Base-by-base conservation (phyloP, 106 monocot genomes). In the Allium cepa region DNA sequence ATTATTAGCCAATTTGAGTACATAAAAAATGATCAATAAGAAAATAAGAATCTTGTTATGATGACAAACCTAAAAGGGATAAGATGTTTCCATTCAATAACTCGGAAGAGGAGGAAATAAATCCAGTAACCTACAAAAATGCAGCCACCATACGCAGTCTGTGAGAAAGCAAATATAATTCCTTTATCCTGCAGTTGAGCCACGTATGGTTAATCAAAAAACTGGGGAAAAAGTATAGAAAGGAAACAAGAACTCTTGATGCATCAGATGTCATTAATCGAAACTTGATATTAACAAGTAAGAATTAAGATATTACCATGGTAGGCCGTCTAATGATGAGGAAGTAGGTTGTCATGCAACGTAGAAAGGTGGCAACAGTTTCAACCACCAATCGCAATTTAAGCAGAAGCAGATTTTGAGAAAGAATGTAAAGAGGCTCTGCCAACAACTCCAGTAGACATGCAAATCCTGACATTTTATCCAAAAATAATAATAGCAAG, bases 351-450 rank as follows among this genome's bases (percentile, higher is more conserved):
- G 78, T 91, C 71, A 84, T 45, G 57, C 95, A 96, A 52, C 92
- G 92, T 57, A 80, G 52, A 61, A 96, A 62, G 47, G 92, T 96
- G 66, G 96, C 96, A 27, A 59, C 47, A 62, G 92, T 81, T 80
- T 96, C 96, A 80, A 84, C 79, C 17, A 74, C 66, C 84, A 96
- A 76, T 59, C 91, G 81, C 61, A 96, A 74, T 76, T 80, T 86
- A 56, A 92, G 83, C 50, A 92, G 86, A 80, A 88, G 83, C 74
- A 92, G 74, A 64, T 86, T 92, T 70, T 96, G 96, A 58, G 96
- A 91, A 64, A 96, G 83, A 72, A 96, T 91, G 75, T 92, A 96
- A 16, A 96, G 67, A 13, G 96, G 96, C 66, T 96, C 96, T 71
- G 88, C 91, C 76, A 96, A 69, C 72, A 96, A 67, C 80, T 96